A percentile compares a stretch with the other conserved stretches of the same genome.
These are phyloP conservation scores for Solanum hybrid DNA, from an alignment of 305 asterid species.

Conservation along the genomic window DNA sequence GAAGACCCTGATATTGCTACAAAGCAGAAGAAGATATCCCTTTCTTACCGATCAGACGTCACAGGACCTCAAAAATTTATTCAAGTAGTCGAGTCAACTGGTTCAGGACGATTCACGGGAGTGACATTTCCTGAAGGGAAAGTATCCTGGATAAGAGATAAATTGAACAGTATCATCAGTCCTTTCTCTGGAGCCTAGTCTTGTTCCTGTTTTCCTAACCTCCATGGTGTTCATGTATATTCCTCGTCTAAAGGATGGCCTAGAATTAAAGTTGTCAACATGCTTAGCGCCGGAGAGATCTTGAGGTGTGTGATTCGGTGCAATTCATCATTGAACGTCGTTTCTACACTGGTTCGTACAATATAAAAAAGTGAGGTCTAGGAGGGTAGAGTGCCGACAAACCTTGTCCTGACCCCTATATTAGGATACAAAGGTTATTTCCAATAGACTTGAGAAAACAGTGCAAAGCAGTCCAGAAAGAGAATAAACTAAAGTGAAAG, in stretches of 20 bases:
- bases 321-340: conserved; percentile 62
- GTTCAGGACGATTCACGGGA: conserved; percentile 52
- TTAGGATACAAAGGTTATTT: neutral
- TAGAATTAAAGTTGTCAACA: conserved; percentile 43
- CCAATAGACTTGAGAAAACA: neutral
- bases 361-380: neutral
- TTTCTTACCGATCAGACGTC: conserved; percentile 54
- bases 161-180: conserved; percentile 27
- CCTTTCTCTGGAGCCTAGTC: conserved; percentile 54
- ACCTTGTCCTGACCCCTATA: neutral
- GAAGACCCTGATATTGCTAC: conserved; percentile 30
- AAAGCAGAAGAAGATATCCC: conserved; percentile 32
- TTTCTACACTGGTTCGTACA: conserved; percentile 60
- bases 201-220: conserved; percentile 52
- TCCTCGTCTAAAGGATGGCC: conserved; percentile 34
- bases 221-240: conserved; percentile 71
- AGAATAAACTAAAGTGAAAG: neutral
- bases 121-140: conserved; percentile 53
- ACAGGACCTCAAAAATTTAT: conserved; percentile 66
- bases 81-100: conserved; percentile 39
- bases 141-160: conserved; percentile 25
- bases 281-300: conserved; percentile 39
- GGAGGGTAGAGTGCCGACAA: neutral
- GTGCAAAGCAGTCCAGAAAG: neutral
- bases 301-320: conserved; percentile 54